A percentile compares a stretch with the other conserved stretches of the same genome.
phyloP scores from a whole-genome alignment of 495 filamentous ascomycete species.

The Daldinia concentrica region DNA sequence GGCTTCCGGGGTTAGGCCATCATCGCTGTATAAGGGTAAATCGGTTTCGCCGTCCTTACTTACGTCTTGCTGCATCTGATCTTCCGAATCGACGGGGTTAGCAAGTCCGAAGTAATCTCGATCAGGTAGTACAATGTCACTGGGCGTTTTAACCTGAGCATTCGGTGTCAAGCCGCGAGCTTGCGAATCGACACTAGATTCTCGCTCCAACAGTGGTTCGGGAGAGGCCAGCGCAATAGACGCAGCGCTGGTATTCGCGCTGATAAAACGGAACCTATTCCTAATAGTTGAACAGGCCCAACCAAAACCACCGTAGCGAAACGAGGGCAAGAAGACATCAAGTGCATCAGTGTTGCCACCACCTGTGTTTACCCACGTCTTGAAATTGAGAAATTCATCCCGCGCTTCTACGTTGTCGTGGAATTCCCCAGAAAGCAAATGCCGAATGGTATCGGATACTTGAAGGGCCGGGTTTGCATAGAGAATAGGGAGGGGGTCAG shows the following conservation, averaged over 20 bases:
- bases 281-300: constrained; percentile 72
- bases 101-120: constrained; percentile 53
- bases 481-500: constrained; percentile 62
- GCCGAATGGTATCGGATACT: constrained; percentile 56
- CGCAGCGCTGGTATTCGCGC: constrained; percentile 50
- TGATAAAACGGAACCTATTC: constrained; percentile 70
- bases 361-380: constrained; percentile 66
- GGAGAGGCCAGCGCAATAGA: constrained; percentile 49
- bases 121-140: constrained; percentile 44
- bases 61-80: constrained; percentile 30
- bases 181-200: constrained; percentile 38
- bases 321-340: constrained; percentile 58
- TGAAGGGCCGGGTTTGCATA: constrained; percentile 70
- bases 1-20: constrained; percentile 43
- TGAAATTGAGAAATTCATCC: constrained; percentile 64
- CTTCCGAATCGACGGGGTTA: constrained; percentile 27
- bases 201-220: constrained; percentile 43
- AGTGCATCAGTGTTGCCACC: constrained; percentile 56
- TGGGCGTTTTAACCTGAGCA: constrained; percentile 36
- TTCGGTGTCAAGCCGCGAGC: constrained; percentile 42
- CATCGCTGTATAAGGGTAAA: constrained; percentile 31
- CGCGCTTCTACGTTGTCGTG: constrained; percentile 49
- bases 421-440: constrained; percentile 58
- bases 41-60: constrained; percentile 27
- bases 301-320: constrained; percentile 63